Percentiles rank a stretch among this genome's conserved stretches.
These are phyloP conservation scores for Alternaria brassicae DNA, from an alignment of 2,329 filamentous ascomycete species.

Conservation along the genomic window DNA sequence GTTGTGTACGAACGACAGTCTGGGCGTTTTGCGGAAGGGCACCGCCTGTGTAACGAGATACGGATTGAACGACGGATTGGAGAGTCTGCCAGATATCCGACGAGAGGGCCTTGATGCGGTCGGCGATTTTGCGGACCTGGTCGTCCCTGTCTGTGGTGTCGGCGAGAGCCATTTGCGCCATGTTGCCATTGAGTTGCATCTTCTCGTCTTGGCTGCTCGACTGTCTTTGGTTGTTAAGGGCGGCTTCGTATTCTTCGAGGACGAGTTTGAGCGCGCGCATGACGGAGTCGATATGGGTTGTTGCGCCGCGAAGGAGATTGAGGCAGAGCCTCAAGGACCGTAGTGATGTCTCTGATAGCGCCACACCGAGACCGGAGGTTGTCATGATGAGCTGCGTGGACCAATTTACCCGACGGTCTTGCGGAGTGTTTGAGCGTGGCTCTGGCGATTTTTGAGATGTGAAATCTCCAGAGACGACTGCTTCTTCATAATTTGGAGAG, in stretches of 20 bases:
- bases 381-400: conserved; percentile 86
- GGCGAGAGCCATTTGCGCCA: conserved; percentile 24
- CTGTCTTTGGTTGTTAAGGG: conserved; percentile 42
- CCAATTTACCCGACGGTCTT: conserved; percentile 64
- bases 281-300: conserved; percentile 77
- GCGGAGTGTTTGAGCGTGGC: conserved; percentile 32
- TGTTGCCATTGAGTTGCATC: conserved; percentile 20
- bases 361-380: conserved; percentile 87
- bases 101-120: conserved; percentile 72
- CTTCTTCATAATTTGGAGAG: conserved; percentile 77
- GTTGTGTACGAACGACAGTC: conserved; percentile 79
- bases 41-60: conserved; percentile 90
- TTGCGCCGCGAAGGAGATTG: conserved; percentile 79
- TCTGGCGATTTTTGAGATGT: conserved; percentile 35
- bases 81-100: conserved; percentile 62
- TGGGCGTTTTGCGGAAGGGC: conserved; percentile 89
- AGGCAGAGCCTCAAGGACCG: conserved; percentile 86
- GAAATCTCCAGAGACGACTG: conserved; percentile 36
- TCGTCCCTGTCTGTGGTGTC: conserved; percentile 39
- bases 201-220: conserved; percentile 25
- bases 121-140: conserved; percentile 69
- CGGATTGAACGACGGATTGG: conserved; percentile 80
- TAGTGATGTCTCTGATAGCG: conserved; percentile 88
- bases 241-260: conserved; percentile 79
- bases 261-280: conserved; percentile 77